Base-by-base conservation (phyloP, 768 basidiomycete genomes). In the Pholiota conissans region DNA sequence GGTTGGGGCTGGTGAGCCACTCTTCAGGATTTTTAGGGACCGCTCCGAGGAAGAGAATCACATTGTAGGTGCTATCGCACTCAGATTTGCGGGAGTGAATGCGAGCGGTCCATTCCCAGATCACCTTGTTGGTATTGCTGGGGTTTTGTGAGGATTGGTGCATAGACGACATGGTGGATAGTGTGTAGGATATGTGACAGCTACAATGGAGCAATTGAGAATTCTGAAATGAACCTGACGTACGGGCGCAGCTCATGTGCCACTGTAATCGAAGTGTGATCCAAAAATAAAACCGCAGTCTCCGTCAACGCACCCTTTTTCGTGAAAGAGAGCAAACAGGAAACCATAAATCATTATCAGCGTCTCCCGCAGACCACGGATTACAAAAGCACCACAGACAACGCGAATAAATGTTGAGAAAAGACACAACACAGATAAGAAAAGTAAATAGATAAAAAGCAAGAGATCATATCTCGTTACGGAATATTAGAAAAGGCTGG, bases 31-130 rank as follows among this genome's bases (percentile, higher is more conserved):
- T 71, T 9, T 61, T 66, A 18, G 76, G 76, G n/a, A 75, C 73
- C 0, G 53, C 58, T 0, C 79, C 82, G 3, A 83, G 65, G 75
- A 83, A 83, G 51, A 84, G 51, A 18, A 77, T 60, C 30, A 84
- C 71, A 26, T 68, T 65, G 64, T 77, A 82, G 65, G 76, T 78
- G 11, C 65, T 52, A 6, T 73, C 73, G 40, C 79, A 63, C 56
- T 76, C 80, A 62, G 71, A 75, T 61, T 78, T 75, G 65, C 77
- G 73, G 63, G 73, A 65, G 20, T 67, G 66, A 42, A 81, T 69
- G 34, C 77, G 74, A 5, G 68, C 77, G 0, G 75, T 69, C 80
- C 80, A 82, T 24, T 82, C 79, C 55, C 61, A 70, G 42, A 68
- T 27, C 13, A 20, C 56, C 8, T 34, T 39, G 18, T 55, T 49